Base-by-base conservation (phyloP, 768 basidiomycete species). In the Lentinula guzmanii region DNA sequence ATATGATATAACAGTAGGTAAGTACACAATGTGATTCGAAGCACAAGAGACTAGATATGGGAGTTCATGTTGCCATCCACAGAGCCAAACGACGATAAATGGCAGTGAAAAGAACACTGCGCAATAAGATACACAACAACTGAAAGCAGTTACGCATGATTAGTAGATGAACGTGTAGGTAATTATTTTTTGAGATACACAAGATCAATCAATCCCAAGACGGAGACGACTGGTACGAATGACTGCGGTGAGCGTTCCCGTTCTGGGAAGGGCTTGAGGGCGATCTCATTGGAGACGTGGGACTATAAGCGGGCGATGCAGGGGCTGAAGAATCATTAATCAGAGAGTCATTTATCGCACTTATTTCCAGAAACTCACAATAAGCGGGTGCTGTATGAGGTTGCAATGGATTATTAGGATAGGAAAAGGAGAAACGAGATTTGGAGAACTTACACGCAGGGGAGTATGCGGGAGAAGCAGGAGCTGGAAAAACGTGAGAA, bases 381-480 rank as follows among this genome's bases (percentile, higher is more conserved):
- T 91, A 92, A 55, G 88, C 83, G 45, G 91, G 90, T 46, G 91
- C 87, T 89, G 11, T 8, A n/a, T 35, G 61, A 45, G 8, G 8
- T 52, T 35, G 18, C 42, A 41, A 61, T 39, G 34, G 45, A 55
- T 39, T 2, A 60, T 62, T 18, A 63, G 55, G 61, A 54, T 66
- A 53, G n/a, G 33, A 65, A 45, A 5, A 46, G 46, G 50, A 37
- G 43, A 16, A 16, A 43, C 43, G 35, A 21, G 61, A 3, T 18
- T 63, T 9, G 43, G 52, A 35, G 3, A 11, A 83, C 89, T 82
- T 72, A 91, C 89, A 93, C 60, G 90, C 88, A 67, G 91, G 91
- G 51, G 91, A 92, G 78, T 93, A 94, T 3, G 90, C 83, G 1
- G 91, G 91, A 4, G 91, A 93, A 7, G 91, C 91, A 15, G 91